Percentiles rank a stretch among this genome's conserved stretches.
phyloP scores from a whole-genome alignment of 1,284 basidiomycete species.

The Trametes polyzona region DNA sequence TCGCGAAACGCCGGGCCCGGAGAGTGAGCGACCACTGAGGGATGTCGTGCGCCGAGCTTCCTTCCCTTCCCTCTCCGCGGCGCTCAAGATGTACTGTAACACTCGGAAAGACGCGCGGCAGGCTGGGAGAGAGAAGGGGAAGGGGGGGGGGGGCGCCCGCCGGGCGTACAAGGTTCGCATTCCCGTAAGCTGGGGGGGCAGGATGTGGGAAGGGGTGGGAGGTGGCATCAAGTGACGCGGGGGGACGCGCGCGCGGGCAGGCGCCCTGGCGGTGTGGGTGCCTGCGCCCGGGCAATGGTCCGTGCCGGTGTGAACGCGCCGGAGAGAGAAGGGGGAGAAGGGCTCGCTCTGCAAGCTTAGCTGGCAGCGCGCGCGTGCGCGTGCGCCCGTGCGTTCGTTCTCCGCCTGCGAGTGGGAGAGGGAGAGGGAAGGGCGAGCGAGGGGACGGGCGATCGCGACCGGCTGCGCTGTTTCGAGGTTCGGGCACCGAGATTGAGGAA shows the following conservation, averaged over 20 bases:
- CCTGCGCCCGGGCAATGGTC: conserved; percentile 16
- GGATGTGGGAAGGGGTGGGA: conserved; percentile 7
- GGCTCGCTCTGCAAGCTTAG: neutral
- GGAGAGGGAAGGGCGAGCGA: too few species aligned
- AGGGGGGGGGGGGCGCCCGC: conserved; percentile 1
- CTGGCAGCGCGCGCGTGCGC: neutral
- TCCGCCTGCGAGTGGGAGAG: too few species aligned
- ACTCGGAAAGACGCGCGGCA: too few species aligned
- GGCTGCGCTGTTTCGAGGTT: conserved; percentile 1
- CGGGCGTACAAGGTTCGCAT: conserved; percentile 11
- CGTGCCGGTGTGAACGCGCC: conserved; percentile 27
- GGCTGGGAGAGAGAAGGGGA: too few species aligned
- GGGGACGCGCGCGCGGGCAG: conserved; percentile 20
- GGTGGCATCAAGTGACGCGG: conserved; percentile 32
- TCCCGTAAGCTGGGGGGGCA: conserved; percentile 15
- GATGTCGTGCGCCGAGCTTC: too few species aligned
- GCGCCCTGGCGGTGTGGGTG: neutral
- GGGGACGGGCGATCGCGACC: too few species aligned
- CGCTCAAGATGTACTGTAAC: too few species aligned
- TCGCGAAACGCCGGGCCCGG: neutral
- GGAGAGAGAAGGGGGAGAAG: neutral
- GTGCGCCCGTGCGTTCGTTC: too few species aligned
- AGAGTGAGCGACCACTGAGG: too few species aligned
- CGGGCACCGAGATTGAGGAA: neutral
- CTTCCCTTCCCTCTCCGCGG: too few species aligned